Evolutionary conservation across 1,139 yeast genomes (phyloP).

Genomic region (Candida mesenterica): DNA sequence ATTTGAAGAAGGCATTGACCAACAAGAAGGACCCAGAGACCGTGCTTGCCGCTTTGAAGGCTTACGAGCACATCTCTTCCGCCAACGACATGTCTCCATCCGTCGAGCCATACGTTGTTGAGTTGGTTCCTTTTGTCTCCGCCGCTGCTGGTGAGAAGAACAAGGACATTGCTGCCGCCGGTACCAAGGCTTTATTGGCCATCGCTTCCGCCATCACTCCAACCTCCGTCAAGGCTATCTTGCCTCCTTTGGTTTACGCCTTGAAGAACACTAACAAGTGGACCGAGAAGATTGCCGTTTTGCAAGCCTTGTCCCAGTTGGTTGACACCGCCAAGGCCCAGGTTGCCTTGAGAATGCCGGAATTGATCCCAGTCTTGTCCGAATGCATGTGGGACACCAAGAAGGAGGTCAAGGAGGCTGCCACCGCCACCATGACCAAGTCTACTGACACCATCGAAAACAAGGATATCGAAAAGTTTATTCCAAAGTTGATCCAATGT

Average conservation of each 20-base stretch:
- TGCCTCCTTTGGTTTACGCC: constrained; percentile 75
- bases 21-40: constrained; percentile 70
- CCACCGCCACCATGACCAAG: constrained; percentile 92
- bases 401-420: constrained; percentile 95
- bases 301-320: constrained; percentile 78
- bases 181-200: constrained; percentile 71
- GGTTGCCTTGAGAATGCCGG: constrained; percentile 98
- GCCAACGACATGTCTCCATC: constrained; percentile 79
- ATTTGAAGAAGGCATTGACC: constrained; percentile 72
- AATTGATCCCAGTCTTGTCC: constrained; percentile 95
- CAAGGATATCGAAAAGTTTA: constrained; percentile 99
- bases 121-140: constrained; percentile 65
- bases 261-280: constrained; percentile 83
- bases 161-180: constrained; percentile 64
- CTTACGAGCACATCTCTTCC: constrained; percentile 82
- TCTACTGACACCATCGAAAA: constrained; percentile 97
- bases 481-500: constrained; percentile 95
- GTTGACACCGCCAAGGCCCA: constrained; percentile 96
- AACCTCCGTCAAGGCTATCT: constrained; percentile 83
- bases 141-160: constrained; percentile 89
- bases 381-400: constrained; percentile 99
- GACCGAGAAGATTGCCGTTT: constrained; percentile 95
- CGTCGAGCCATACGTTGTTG: constrained; percentile 92
- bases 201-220: constrained; percentile 86
- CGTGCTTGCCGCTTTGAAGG: constrained; percentile 77